These are phyloP conservation scores for Helotiales sp. DNA, from an alignment of 2,329 filamentous ascomycete species.

Conservation along the genomic window DNA sequence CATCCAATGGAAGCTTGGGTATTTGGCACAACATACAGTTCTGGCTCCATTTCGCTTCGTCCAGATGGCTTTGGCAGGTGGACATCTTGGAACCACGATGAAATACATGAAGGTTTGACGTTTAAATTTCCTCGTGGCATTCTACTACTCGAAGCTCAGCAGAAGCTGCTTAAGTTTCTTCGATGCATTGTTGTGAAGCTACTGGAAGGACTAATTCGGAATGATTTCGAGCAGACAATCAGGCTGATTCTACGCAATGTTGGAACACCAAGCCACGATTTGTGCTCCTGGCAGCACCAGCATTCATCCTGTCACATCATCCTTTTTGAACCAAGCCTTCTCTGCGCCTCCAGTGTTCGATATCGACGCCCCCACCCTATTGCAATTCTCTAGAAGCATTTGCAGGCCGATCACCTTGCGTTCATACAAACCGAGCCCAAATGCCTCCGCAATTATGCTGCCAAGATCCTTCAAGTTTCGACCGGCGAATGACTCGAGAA, in stretches of 20 bases:
- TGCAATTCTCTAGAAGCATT: background rate
- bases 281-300: background rate
- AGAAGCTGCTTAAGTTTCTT: conserved; percentile 2
- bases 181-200: conserved; percentile 1
- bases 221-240: background rate
- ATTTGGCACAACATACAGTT: background rate
- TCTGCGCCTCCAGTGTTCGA: conserved; percentile 20
- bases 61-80: conserved; percentile 13
- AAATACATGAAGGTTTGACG: conserved; percentile 15
- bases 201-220: conserved; percentile 1
- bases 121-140: conserved; percentile 23
- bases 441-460: conserved; percentile 8
- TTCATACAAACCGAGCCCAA: conserved; percentile 23
- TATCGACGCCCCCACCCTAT: conserved; percentile 8
- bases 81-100: background rate
- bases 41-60: conserved; percentile 9
- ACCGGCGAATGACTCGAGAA: background rate
- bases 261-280: background rate
- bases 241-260: background rate
- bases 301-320: too few relatives aligned
- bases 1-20: conserved; percentile 10
- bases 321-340: conserved; percentile 28
- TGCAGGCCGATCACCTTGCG: conserved; percentile 24
- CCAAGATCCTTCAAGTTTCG: background rate
- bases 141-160: conserved; percentile 28